Base-by-base conservation (phyloP, 805 yeast genomes). In the Kazachstania africana region DNA sequence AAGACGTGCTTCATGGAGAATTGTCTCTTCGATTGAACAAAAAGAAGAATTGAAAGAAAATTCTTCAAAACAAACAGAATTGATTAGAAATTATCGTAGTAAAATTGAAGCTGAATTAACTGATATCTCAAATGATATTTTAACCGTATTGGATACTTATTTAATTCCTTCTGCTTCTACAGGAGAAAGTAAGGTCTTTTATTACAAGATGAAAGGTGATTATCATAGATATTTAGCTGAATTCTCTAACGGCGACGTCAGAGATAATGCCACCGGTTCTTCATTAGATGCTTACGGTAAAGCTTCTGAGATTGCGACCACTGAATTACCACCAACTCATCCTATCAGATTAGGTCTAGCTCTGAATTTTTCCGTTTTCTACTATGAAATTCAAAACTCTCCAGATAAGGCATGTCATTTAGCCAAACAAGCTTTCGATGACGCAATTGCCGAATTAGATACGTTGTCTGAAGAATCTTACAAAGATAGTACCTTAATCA, bases 141-240 rank as follows among this genome's bases (percentile, higher is more conserved):
- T 91, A 54, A 67, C 77, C 26, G 95, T 88, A 40, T 73, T 91
- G 58, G 77, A 84, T 45, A 71, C 81, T 52, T 93, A 85, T 62
- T 77, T 88, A 62, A 84, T 88, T 53, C 87, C 95, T 47, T 70
- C 88, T 42, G 96, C 97, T 42, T 83, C 79, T 59, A 75, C 94
- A 45, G 96, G 96, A 54, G 98, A 91, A 67, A 85, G 95, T 31
- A 85, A 88, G 72, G 97, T 88, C 35, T 88, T 88, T 65, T 88
- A 88, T 73, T 85, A 83, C 70, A 88, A 88, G 75, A 88, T 88
- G 97, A 88, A 88, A 70, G 98, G 97, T 72, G 98, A 88, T 64
- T 88, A 88, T 72, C 94, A 87, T 71, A 94, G 98, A 71, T 88
- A 88, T 65, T 73, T 88, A 66, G 96, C 96, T 42, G 98, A 88